These are phyloP conservation scores for Dentipellis sp. DNA, from an alignment of 768 basidiomycete genomes.

Conservation along the genomic window DNA sequence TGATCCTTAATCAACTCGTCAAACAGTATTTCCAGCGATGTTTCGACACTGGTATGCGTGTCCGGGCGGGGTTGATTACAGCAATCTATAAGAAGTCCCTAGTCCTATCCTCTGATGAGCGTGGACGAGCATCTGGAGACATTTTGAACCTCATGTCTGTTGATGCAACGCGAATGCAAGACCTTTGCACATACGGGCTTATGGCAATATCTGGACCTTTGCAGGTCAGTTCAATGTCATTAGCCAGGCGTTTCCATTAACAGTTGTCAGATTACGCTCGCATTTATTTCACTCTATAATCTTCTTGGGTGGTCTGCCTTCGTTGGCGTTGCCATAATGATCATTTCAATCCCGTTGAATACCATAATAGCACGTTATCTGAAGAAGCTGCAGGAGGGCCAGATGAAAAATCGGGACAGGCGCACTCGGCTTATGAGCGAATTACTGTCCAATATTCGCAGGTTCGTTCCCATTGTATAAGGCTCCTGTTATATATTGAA, in stretches of 20 bases:
- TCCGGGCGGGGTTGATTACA: conserved; percentile 81
- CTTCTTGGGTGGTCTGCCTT: conserved; percentile 90
- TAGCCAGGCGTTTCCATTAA: neutral
- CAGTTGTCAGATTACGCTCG: conserved; percentile 57
- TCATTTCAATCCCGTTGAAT: conserved; percentile 71
- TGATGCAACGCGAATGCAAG: conserved; percentile 70
- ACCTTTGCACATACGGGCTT: conserved; percentile 74
- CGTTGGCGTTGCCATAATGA: conserved; percentile 83
- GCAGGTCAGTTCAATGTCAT: conserved; percentile 40
- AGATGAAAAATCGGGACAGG: conserved; percentile 91
- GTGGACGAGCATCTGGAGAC: conserved; percentile 75
- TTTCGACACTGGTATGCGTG: conserved; percentile 86
- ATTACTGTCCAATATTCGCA: conserved; percentile 86
- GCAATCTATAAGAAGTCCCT: conserved; percentile 83
- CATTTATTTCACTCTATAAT: conserved; percentile 83
- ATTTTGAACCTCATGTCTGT: conserved; percentile 94
- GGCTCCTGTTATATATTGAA: neutral
- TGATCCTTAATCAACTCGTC: neutral
- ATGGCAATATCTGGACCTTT: conserved; percentile 82
- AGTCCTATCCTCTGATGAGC: conserved; percentile 78
- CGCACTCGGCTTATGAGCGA: conserved; percentile 87
- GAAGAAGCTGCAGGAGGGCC: conserved; percentile 72
- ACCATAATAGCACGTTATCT: conserved; percentile 60
- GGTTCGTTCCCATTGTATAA: conserved; percentile 24
- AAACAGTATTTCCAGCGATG: conserved; percentile 77